Percentiles rank a stretch among this genome's conserved stretches.
Conservation (phyloP, 2,329 filamentous ascomycete species). For the Colletotrichum sp. region DNA sequence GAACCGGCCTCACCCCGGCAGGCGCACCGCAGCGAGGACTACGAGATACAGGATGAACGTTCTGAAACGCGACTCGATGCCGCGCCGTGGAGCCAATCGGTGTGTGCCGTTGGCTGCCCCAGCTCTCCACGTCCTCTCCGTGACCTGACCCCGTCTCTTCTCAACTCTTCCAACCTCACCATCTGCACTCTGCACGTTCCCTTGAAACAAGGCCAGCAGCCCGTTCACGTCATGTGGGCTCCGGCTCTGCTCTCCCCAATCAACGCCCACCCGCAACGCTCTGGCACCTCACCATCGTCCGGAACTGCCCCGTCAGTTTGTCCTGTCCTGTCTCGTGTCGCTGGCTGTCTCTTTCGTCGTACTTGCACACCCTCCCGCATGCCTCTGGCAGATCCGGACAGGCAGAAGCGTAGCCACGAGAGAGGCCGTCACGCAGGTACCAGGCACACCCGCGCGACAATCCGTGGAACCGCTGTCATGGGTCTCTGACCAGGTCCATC, state of each 20-base stretch:
- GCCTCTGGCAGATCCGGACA: not conserved
- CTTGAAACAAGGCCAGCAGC: conserved; percentile 12
- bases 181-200: conserved; percentile 8
- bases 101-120: not conserved
- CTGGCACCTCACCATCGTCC: not conserved
- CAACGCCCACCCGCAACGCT: not conserved
- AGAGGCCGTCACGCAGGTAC: not conserved
- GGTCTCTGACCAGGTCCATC: conserved; percentile 3
- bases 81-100: conserved; percentile 8
- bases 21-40: not conserved
- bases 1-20: not conserved
- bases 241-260: not conserved
- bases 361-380: not conserved
- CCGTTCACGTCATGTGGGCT: not conserved
- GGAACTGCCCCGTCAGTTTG: not conserved
- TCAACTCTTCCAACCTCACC: not conserved
- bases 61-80: conserved; percentile 10
- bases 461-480: conserved; percentile 7
- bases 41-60: not conserved
- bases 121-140: not conserved
- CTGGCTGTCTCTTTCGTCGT: not conserved
- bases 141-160: not conserved
- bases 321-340: not conserved
- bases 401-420: not conserved
- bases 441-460: not conserved